These are phyloP conservation scores for Sporodiniella umbellata DNA, from an alignment of 371 early-diverging fungal species.

Conservation along the genomic window DNA sequence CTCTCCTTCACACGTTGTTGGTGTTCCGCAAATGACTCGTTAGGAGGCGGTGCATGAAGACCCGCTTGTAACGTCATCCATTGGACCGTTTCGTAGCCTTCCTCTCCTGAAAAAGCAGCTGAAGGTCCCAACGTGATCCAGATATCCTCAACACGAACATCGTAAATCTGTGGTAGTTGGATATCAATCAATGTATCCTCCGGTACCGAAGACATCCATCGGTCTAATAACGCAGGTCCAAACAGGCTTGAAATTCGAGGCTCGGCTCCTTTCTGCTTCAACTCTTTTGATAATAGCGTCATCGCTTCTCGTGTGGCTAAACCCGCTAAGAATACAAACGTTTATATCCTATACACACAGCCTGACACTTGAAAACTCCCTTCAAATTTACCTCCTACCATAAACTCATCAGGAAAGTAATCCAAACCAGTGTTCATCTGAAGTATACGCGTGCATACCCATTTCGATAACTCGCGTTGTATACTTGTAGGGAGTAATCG, in stretches of 20 bases:
- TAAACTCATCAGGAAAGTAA: slow-evolving; percentile 60
- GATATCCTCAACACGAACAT: slow-evolving; percentile 48
- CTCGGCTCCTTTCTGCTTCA: slow-evolving; percentile 17
- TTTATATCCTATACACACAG: not conserved
- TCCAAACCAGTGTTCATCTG: slow-evolving; percentile 48
- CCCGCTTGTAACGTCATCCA: slow-evolving; percentile 45
- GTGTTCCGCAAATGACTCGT: slow-evolving; percentile 45
- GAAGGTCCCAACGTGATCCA: slow-evolving; percentile 51
- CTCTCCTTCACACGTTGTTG: slow-evolving; percentile 42
- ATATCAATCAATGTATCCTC: slow-evolving; percentile 25
- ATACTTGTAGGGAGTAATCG: slow-evolving; percentile 39
- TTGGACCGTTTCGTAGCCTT: slow-evolving; percentile 28
- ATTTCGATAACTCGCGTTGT: slow-evolving; percentile 48
- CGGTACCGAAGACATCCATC: slow-evolving; percentile 25
- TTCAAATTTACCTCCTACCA: slow-evolving; percentile 56
- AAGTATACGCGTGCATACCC: slow-evolving; percentile 45
- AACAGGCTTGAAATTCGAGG: slow-evolving; percentile 33
- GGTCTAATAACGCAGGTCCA: slow-evolving; percentile 39
- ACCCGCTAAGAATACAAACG: slow-evolving; percentile 27
- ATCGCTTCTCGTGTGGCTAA: slow-evolving; percentile 46
- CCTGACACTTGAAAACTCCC: too few species aligned
- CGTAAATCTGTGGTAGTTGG: slow-evolving; percentile 49
- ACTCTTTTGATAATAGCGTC: slow-evolving; percentile 28
- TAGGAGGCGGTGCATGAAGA: slow-evolving; percentile 12
- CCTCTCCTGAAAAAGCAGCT: slow-evolving; percentile 19